A percentile compares a stretch with the other conserved stretches of the same genome.
Evolutionary conservation across 495 filamentous ascomycete genomes (phyloP).

Genomic region (Tuber brumale): DNA sequence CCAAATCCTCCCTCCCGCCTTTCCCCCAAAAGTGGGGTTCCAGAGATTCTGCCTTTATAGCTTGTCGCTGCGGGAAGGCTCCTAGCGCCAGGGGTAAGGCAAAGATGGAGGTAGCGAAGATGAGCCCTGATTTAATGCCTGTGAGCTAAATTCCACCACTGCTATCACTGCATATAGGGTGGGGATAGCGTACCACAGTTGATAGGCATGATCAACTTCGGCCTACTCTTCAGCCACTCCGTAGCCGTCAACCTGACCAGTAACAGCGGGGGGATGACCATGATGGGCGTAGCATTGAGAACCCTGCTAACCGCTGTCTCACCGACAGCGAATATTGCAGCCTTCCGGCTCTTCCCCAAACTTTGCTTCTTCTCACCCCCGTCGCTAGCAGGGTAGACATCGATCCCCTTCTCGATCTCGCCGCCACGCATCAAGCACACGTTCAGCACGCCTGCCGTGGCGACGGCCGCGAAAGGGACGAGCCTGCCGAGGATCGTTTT

Average conservation of each 20-base stretch:
- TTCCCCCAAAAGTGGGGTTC: conserved; percentile 76
- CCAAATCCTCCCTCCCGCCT: conserved; percentile 66
- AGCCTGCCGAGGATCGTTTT: conserved; percentile 69
- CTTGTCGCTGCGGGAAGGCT: conserved; percentile 86
- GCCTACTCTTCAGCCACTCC: conserved; percentile 65
- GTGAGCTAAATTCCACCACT: conserved; percentile 10
- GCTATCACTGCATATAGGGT: not conserved
- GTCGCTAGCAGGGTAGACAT: conserved; percentile 59
- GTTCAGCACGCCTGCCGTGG: conserved; percentile 81
- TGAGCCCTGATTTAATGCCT: conserved; percentile 48
- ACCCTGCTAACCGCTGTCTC: conserved; percentile 88
- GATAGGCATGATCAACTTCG: conserved; percentile 64
- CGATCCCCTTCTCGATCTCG: conserved; percentile 87
- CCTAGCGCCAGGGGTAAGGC: conserved; percentile 80
- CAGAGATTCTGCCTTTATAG: conserved; percentile 60
- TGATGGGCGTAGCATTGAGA: conserved; percentile 89
- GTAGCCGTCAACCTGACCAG: conserved; percentile 74
- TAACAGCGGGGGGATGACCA: conserved; percentile 83
- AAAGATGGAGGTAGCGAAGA: conserved; percentile 71
- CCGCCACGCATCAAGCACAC: conserved; percentile 96
- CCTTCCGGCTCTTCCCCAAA: conserved; percentile 72
- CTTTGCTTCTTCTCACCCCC: conserved; percentile 39
- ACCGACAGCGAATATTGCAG: conserved; percentile 77
- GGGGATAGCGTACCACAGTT: conserved; percentile 57
- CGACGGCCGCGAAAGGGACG: conserved; percentile 92